phyloP scores from a whole-genome alignment of 176 grass and related monocot species.

The Ananas comosus region DNA sequence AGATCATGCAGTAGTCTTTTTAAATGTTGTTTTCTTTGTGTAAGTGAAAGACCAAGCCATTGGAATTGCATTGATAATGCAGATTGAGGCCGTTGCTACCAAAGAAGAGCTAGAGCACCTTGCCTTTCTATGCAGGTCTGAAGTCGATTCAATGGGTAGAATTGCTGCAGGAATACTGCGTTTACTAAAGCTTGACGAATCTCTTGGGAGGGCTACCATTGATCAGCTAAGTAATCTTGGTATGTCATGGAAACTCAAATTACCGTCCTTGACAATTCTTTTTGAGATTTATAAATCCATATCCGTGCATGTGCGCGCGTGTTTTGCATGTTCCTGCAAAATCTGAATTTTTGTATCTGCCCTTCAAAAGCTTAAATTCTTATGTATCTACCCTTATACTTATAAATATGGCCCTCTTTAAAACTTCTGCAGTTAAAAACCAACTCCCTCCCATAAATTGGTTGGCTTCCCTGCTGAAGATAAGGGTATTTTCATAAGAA shows the following conservation, averaged over 20 bases:
- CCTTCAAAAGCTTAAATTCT: too few species aligned
- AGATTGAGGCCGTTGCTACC: conserved; percentile 91
- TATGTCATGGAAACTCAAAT: conserved; percentile 23
- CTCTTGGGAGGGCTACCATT: conserved; percentile 78
- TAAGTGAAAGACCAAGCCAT: neutral
- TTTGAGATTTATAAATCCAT: neutral
- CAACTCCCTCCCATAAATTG: too few species aligned
- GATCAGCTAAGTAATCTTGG: conserved; percentile 84
- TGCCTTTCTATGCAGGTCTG: conserved; percentile 64
- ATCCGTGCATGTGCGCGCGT: neutral
- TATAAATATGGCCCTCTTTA: too few species aligned
- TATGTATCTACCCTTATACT: too few species aligned
- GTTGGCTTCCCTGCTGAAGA: neutral
- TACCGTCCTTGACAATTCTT: neutral
- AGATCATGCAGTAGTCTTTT: neutral
- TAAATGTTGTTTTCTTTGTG: neutral
- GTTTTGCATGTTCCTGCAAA: too few species aligned
- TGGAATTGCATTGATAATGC: conserved; percentile 7
- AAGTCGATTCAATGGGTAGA: conserved; percentile 92
- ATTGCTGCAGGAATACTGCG: conserved; percentile 87
- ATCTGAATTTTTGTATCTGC: too few species aligned
- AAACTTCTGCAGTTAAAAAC: too few species aligned
- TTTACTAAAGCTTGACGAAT: conserved; percentile 88
- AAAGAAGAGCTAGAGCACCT: conserved; percentile 91
- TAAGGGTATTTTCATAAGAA: too few species aligned